Evolutionary conservation across 345 rosid genomes (phyloP), one percentile per base, ranked within the genome.

Genomic region (Triadica sebifera): DNA sequence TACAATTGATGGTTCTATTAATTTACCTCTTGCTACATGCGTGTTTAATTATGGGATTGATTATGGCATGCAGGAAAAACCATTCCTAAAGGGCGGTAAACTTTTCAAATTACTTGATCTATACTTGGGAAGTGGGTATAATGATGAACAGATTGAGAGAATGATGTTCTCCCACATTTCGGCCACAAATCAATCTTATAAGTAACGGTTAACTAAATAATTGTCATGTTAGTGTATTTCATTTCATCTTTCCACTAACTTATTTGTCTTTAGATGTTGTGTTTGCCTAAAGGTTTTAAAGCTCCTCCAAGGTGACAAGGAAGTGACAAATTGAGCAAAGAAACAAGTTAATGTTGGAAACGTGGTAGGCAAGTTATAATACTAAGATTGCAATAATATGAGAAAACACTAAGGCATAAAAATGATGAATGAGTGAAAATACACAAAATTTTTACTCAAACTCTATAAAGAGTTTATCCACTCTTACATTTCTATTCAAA

Each of bases 271-370:
- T 24, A 60, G 47, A 53, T n/a, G n/a, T n/a, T 37, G 65, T 67
- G 64, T 45, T 70, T 53, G 64, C 9, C 16, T 69, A 25, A 82
- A 95, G 99, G 86, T 93, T 29, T 47, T 91, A 73, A 91, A 90
- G 91, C 90, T 95, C 62, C 86, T 95, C 25, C 89, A 82, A 82
- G 98, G 99, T 4, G 96, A 93, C 0, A 79, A 80, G 67, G 99
- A 90, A 81, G 93, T 85, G 43, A 75, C 71, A 52, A 81, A 83
- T 16, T 91, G 93, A 93, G 96, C 92, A 25, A 86, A 79, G 75
- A 76, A 84, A 74, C 86, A 90, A n/a, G n/a, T n/a, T n/a, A n/a
- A n/a, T n/a, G n/a, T n/a, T n/a, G n/a, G n/a, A n/a, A n/a, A n/a
- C n/a, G n/a, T n/a, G n/a, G n/a, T n/a, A n/a, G n/a, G n/a, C n/a